These are phyloP conservation scores for Davidsoniella eucalypti DNA, from an alignment of 2,329 filamentous ascomycete genomes.

Conservation along the genomic window DNA sequence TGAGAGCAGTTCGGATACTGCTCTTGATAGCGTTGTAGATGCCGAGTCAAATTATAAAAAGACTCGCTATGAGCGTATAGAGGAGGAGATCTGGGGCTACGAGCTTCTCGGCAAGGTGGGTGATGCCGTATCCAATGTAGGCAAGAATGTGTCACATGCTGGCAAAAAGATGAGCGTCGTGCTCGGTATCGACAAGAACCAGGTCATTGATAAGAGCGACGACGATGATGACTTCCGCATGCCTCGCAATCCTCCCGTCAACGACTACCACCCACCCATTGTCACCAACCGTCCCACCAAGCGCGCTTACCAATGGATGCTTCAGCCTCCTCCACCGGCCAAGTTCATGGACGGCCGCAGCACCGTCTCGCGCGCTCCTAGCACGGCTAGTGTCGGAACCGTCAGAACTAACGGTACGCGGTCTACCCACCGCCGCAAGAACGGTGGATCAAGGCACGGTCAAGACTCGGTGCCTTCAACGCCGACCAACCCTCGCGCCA, in stretches of 20 bases:
- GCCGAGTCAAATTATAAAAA: constrained; percentile 11
- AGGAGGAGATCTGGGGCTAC: constrained; percentile 71
- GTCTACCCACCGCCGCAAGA: constrained; percentile 11
- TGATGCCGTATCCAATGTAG: constrained; percentile 12
- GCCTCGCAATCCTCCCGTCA: constrained; percentile 54
- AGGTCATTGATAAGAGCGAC: constrained; percentile 33
- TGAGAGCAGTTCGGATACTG: constrained; percentile 12
- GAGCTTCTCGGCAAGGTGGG: constrained; percentile 23
- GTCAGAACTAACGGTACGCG: constrained; percentile 8
- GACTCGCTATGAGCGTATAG: constrained; percentile 68
- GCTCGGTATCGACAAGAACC: constrained; percentile 33
- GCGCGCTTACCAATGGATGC: constrained; percentile 73
- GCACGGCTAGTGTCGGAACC: constrained; percentile 28
- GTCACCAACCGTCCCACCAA: constrained; percentile 57
- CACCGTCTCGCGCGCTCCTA: constrained; percentile 46
- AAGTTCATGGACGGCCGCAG: constrained; percentile 83
- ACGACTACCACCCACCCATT: constrained; percentile 73
- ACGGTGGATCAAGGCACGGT: constrained; percentile 10
- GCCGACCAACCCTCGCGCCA: constrained; percentile 1
- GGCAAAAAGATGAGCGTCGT: constrained; percentile 36
- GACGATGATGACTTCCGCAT: constrained; percentile 47
- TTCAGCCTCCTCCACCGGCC: constrained; percentile 77
- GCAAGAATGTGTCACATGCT: constrained; percentile 29
- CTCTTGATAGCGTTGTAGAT: constrained; percentile 9
- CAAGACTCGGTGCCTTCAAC: constrained; percentile 1